Evolutionary conservation across 768 basidiomycete species (phyloP).

Genomic region (Tephrocybe sp.): DNA sequence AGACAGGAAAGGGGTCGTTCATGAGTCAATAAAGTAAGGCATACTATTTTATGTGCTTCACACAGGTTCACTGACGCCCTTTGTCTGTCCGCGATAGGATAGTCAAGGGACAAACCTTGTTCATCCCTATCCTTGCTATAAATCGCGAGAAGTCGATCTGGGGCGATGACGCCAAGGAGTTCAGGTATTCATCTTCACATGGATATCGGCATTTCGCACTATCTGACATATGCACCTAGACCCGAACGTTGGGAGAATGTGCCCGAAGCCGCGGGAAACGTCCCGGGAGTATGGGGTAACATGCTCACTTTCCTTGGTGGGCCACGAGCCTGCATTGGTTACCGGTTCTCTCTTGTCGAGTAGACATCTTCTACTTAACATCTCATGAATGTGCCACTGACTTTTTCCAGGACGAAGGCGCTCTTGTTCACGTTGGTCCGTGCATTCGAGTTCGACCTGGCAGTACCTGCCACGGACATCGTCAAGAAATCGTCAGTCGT

Average conservation of each 20-base stretch:
- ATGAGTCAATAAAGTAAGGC: slow-evolving; percentile 40
- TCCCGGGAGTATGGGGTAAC: slow-evolving; percentile 68
- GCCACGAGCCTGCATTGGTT: too few relatives aligned
- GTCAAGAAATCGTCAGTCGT: slow-evolving; percentile 37
- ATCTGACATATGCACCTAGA: slow-evolving; percentile 36
- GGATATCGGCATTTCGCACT: background rate
- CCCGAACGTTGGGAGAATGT: slow-evolving; percentile 62
- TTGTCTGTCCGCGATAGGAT: slow-evolving; percentile 26
- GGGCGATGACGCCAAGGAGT: slow-evolving; percentile 62
- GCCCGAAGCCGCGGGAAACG: slow-evolving; percentile 39
- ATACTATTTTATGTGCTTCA: too few relatives aligned
- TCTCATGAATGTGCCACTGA: background rate
- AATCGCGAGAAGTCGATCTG: slow-evolving; percentile 56
- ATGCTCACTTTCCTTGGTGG: too few relatives aligned
- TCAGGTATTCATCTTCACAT: slow-evolving; percentile 41
- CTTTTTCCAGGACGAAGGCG: slow-evolving; percentile 30
- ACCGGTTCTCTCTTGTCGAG: too few relatives aligned
- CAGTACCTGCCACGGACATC: slow-evolving; percentile 46
- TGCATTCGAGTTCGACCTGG: slow-evolving; percentile 53
- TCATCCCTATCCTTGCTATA: slow-evolving; percentile 51
- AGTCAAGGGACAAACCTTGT: slow-evolving; percentile 42
- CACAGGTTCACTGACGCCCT: too few relatives aligned
- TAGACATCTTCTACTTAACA: slow-evolving; percentile 15
- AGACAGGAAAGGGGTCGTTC: slow-evolving; percentile 39
- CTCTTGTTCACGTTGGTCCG: slow-evolving; percentile 50